Base-by-base conservation (phyloP, 495 filamentous ascomycete genomes). In the Evernia prunastri region DNA sequence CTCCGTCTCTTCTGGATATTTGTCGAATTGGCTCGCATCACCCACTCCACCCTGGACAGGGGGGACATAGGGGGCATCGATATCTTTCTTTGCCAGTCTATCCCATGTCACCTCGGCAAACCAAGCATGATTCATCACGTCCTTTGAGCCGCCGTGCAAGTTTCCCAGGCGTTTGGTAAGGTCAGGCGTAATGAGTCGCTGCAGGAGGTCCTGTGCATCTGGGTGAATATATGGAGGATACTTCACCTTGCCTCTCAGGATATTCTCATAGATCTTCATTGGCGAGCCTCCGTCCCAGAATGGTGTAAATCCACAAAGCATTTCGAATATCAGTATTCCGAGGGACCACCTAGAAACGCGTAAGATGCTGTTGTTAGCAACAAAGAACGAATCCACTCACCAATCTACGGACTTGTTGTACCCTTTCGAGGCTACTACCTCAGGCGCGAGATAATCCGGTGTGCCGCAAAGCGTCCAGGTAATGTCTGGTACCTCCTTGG, bases 331-430 rank as follows among this genome's bases (percentile, higher is more conserved):
- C 59, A 98, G 80, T 76, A 98, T 97, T 47, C 94, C 94, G 53
- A 98, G 79, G 49, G 93, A 97, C 94, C 94, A 98, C 93, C 93
- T 97, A 51, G 31, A 51, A 61, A 35, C 12, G 9, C 25, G 66
- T 74, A 35, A 74, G 69, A 56, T 7, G 60, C 2, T 31, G 51
- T 25, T 2, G 25, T 29, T 29, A 45, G 51, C 4, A 27, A 35
- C 45, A 62, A 15, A 20, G n/a, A 12, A 31, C 36, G 31, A 17
- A 25, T 43, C 33, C 36, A 25, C 89, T 78, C 79, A 97, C 94
- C 94, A 98, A 73, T 98, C 94, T 11, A 98, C 94, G 8, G 92
- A 96, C 76, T 97, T 97, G 77, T 97, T 97, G 77, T 98, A 98
- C 36, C 94, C 94, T 78, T 97, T 97, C 67, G 90, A 94, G 27